These are phyloP conservation scores for Cladosporium oxysporum DNA, from an alignment of 2,329 filamentous ascomycete genomes.

Conservation along the genomic window DNA sequence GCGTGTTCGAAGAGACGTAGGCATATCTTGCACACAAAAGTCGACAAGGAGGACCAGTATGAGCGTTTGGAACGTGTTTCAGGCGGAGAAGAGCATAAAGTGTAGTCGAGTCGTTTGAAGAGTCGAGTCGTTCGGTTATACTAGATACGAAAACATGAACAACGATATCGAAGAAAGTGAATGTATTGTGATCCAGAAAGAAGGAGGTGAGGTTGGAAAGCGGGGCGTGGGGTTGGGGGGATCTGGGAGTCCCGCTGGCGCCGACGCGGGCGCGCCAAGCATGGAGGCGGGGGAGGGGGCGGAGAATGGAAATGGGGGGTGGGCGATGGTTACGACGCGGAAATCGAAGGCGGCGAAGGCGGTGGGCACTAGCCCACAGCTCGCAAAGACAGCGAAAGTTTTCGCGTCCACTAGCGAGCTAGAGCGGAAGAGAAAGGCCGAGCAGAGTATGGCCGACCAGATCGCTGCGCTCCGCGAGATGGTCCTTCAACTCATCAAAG, in stretches of 20 bases:
- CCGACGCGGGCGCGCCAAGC: too few relatives aligned
- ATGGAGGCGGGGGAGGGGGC: neutral
- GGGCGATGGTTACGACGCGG: neutral
- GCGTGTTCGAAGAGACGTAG: neutral
- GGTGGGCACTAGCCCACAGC: neutral
- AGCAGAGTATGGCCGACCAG: conserved; percentile 2
- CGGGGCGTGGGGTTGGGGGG: too few relatives aligned
- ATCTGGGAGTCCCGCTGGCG: too few relatives aligned
- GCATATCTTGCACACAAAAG: conserved; percentile 1
- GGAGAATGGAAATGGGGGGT: neutral
- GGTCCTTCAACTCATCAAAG: conserved; percentile 2
- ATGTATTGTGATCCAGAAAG: neutral
- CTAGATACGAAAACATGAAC: neutral
- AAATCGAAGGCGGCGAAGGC: neutral
- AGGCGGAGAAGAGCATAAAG: neutral
- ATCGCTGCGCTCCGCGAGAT: neutral
- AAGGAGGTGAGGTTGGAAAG: neutral
- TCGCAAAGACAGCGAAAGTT: conserved; percentile 1
- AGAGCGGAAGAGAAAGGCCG: neutral
- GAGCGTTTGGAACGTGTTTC: too few relatives aligned
- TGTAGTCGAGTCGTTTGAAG: neutral
- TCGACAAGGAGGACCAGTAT: neutral
- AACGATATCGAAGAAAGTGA: too few relatives aligned
- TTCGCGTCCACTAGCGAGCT: neutral
- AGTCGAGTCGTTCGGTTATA: neutral